Evolutionary conservation across 1,139 yeast species (phyloP).

Genomic region (Blastobotrys malaysiensis): DNA sequence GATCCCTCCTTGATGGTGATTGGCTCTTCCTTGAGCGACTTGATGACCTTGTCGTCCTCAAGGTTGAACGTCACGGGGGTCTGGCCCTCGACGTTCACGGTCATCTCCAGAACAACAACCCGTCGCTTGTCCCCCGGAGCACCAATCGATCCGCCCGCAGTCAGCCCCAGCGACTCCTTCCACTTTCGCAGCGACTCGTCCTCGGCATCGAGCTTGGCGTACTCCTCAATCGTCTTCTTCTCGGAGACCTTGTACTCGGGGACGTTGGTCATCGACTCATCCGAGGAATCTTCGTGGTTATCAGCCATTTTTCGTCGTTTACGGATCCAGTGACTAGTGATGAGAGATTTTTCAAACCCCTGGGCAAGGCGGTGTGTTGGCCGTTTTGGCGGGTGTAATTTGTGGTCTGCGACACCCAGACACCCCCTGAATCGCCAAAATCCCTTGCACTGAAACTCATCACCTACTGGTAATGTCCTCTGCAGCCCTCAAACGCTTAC

Average conservation of each 20-base stretch:
- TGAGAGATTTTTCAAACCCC: background rate
- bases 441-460: too few relatives aligned
- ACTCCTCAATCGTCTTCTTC: constrained; percentile 82
- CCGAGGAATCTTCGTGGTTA: constrained; percentile 10
- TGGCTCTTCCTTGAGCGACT: constrained; percentile 47
- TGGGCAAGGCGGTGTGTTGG: background rate
- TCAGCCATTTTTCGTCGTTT: constrained; percentile 4
- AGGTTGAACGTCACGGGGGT: constrained; percentile 45
- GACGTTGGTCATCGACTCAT: constrained; percentile 5
- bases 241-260: constrained; percentile 63
- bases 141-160: constrained; percentile 37
- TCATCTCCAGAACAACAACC: constrained; percentile 75
- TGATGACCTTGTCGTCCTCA: constrained; percentile 41
- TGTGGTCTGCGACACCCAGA: background rate
- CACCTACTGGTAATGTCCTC: background rate
- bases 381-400: background rate
- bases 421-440: background rate
- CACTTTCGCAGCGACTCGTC: constrained; percentile 89
- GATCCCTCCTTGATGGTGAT: constrained; percentile 76
- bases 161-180: constrained; percentile 83
- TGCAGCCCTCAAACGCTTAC: background rate
- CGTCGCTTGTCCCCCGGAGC: constrained; percentile 66
- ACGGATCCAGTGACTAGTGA: background rate
- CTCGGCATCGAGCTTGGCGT: constrained; percentile 73
- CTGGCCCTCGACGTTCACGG: constrained; percentile 61